These are phyloP conservation scores for Sporothrix pallida DNA, from an alignment of 2,329 filamentous ascomycete genomes.

Conservation along the genomic window DNA sequence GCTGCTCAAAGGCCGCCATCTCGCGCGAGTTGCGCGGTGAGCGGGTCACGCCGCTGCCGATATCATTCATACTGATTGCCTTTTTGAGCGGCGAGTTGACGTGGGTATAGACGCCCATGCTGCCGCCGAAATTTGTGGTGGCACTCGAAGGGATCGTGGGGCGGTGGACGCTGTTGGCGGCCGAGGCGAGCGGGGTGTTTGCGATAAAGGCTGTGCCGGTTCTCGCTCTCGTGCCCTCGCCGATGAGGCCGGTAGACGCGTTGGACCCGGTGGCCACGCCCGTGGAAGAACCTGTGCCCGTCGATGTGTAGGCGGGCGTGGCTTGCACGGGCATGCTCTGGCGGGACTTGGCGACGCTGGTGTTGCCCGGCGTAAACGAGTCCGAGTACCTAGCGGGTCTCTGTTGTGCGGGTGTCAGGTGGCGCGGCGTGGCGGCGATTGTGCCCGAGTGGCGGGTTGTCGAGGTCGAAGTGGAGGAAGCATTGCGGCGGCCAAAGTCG, in stretches of 20 bases:
- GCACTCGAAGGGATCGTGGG: slow-evolving; percentile 36
- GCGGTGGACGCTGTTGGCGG: slow-evolving; percentile 36
- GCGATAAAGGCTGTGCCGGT: slow-evolving; percentile 6
- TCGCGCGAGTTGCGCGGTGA: slow-evolving; percentile 66
- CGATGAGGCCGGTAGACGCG: neutral
- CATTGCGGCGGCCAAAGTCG: slow-evolving; percentile 53
- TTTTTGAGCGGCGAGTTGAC: slow-evolving; percentile 85
- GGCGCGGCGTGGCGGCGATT: slow-evolving; percentile 49
- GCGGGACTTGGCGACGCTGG: slow-evolving; percentile 33
- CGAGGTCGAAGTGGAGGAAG: neutral
- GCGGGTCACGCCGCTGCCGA: slow-evolving; percentile 48
- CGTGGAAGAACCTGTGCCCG: neutral
- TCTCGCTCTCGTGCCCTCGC: neutral
- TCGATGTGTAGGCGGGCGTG: slow-evolving; percentile 19
- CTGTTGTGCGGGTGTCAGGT: slow-evolving; percentile 51
- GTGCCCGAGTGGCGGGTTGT: slow-evolving; percentile 46
- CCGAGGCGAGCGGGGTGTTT: slow-evolving; percentile 11
- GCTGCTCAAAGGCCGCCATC: slow-evolving; percentile 65
- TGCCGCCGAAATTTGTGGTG: slow-evolving; percentile 65
- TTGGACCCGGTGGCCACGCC: neutral
- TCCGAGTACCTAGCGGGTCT: slow-evolving; percentile 44
- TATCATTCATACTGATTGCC: slow-evolving; percentile 66
- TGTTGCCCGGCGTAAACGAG: slow-evolving; percentile 40
- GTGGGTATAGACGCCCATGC: slow-evolving; percentile 78
- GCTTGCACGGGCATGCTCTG: slow-evolving; percentile 37